Percentiles rank a stretch among this genome's conserved stretches.
Evolutionary conservation across 2,329 filamentous ascomycete species (phyloP).

Genomic region (Colletotrichum karsti): DNA sequence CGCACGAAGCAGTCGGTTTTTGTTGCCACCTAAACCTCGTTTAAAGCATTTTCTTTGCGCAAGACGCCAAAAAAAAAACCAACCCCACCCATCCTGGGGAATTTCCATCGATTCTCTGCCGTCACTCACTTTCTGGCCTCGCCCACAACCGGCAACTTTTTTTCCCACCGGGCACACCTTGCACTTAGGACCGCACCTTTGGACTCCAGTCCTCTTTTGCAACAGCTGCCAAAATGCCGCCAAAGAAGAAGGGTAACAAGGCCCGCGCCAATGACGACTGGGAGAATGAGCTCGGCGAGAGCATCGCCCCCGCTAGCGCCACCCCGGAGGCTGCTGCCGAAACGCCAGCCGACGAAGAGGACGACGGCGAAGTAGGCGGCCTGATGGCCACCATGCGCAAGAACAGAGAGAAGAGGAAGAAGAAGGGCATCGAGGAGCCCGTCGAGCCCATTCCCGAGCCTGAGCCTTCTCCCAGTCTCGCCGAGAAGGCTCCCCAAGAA

Average conservation of each 20-base stretch:
- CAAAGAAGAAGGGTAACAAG: slow-evolving; percentile 90
- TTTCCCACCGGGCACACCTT: background rate
- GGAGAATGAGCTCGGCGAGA: slow-evolving; percentile 92
- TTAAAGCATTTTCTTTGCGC: background rate
- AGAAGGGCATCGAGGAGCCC: slow-evolving; percentile 80
- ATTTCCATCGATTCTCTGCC: slow-evolving; percentile 12
- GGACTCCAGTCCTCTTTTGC: slow-evolving; percentile 12
- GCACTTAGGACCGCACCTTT: background rate
- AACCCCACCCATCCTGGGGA: slow-evolving; percentile 22
- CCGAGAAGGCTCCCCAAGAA: slow-evolving; percentile 80
- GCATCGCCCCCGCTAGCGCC: slow-evolving; percentile 68
- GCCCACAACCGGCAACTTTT: slow-evolving; percentile 16
- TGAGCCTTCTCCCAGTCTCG: slow-evolving; percentile 56
- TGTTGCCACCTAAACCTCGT: slow-evolving; percentile 10
- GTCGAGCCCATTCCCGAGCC: slow-evolving; percentile 62
- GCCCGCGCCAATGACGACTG: slow-evolving; percentile 90
- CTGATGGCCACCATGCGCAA: slow-evolving; percentile 84
- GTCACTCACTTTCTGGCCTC: slow-evolving; percentile 5
- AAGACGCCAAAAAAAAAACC: slow-evolving; percentile 2
- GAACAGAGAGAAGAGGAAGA: slow-evolving; percentile 87
- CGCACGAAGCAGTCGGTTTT: slow-evolving; percentile 1
- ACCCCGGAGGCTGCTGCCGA: slow-evolving; percentile 59
- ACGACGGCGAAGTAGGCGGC: slow-evolving; percentile 67
- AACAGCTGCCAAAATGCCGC: slow-evolving; percentile 72
- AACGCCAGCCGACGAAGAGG: slow-evolving; percentile 61